These are phyloP conservation scores for Phyllosticta citribraziliensis DNA, from an alignment of 2,329 filamentous ascomycete genomes.

Conservation along the genomic window DNA sequence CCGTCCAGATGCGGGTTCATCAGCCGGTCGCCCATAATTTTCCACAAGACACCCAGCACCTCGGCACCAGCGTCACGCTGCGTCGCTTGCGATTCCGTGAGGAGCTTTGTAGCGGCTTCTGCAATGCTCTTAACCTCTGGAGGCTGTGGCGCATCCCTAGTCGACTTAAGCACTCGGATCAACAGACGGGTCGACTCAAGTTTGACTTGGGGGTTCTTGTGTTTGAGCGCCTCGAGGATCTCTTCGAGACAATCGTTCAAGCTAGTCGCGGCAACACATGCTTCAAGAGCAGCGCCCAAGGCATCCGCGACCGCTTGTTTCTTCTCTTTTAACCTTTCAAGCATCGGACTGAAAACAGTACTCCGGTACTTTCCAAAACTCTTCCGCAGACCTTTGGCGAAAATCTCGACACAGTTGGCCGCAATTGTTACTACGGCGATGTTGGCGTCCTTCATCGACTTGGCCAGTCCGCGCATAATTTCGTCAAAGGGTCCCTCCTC, in stretches of 20 bases:
- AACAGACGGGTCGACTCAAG: constrained; percentile 90
- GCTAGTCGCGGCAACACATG: constrained; percentile 54
- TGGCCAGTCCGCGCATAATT: constrained; percentile 72
- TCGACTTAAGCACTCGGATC: constrained; percentile 76
- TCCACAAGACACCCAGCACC: constrained; percentile 90
- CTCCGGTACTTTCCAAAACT: constrained; percentile 72
- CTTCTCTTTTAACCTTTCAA: constrained; percentile 97
- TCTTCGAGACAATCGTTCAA: constrained; percentile 87
- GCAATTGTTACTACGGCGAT: constrained; percentile 88
- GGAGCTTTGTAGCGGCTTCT: constrained; percentile 79
- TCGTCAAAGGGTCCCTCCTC: constrained; percentile 86
- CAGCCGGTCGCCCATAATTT: constrained; percentile 91
- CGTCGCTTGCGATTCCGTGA: constrained; percentile 79
- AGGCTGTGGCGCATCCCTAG: constrained; percentile 72
- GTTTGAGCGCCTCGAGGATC: constrained; percentile 69
- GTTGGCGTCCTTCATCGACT: constrained; percentile 98
- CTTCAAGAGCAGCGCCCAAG: constrained; percentile 73
- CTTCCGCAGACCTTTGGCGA: constrained; percentile 76
- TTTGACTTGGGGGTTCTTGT: constrained; percentile 98
- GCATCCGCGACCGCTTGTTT: constrained; percentile 84
- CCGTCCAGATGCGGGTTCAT: constrained; percentile 91
- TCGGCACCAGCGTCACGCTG: constrained; percentile 85
- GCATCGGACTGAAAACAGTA: constrained; percentile 74
- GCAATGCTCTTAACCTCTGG: constrained; percentile 75
- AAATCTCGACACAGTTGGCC: constrained; percentile 80